These are phyloP conservation scores for Pseudoturritis turrita DNA, from an alignment of 345 rosid genomes.

Conservation along the genomic window DNA sequence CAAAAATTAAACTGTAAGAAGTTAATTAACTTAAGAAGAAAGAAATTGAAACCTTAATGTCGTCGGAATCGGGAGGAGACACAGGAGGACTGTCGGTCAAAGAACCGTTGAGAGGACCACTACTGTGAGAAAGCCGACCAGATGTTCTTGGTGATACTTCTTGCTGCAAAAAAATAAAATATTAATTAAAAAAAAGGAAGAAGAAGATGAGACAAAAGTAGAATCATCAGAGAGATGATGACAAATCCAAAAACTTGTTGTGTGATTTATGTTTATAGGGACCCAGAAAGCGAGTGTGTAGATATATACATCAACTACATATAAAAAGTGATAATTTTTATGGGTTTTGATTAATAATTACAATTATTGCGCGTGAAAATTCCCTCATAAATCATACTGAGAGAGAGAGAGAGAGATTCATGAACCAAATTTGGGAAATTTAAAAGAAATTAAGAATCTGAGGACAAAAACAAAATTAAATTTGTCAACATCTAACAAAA, in stretches of 20 bases:
- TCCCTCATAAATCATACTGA: not conserved
- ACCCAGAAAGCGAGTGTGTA: conserved; percentile 30
- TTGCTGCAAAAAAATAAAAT: conserved; percentile 46
- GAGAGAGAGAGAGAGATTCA: not conserved
- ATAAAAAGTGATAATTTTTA: too few species aligned
- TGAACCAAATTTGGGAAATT: not conserved
- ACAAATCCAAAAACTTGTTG: conserved; percentile 2
- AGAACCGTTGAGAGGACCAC: conserved; percentile 82
- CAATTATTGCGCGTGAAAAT: conserved; percentile 29
- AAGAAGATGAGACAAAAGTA: conserved; percentile 26
- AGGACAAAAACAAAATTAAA: not conserved
- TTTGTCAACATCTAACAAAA: conserved; percentile 10
- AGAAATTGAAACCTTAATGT: conserved; percentile 55
- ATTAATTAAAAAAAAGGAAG: not conserved
- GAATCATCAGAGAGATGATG: conserved; percentile 12
- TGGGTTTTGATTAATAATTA: conserved; percentile 17
- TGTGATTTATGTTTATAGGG: conserved; percentile 18
- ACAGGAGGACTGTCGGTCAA: conserved; percentile 97
- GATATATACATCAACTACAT: too few species aligned
- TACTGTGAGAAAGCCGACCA: conserved; percentile 88
- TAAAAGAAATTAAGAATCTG: not conserved
- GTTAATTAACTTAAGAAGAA: not conserved
- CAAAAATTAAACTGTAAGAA: not conserved
- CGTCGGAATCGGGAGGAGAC: conserved; percentile 88
- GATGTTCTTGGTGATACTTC: conserved; percentile 88